A percentile compares a stretch with the other conserved stretches of the same genome.
Evolutionary conservation across 495 filamentous ascomycete species (phyloP).

Genomic region (Penicillium simplicissimum): DNA sequence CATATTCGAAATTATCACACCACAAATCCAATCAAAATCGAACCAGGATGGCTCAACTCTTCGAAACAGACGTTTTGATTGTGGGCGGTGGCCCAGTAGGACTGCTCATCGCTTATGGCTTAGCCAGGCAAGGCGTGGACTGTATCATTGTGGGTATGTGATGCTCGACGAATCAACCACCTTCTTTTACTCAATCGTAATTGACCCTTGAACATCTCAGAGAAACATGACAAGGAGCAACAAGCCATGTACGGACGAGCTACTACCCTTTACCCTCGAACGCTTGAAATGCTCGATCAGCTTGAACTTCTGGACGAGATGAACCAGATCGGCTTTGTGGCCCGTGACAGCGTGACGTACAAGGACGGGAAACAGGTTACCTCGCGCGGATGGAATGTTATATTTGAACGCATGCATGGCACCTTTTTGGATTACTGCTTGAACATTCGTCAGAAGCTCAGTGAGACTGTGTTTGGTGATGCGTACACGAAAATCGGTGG

Average conservation of each 20-base stretch:
- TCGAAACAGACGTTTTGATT: slow-evolving; percentile 57
- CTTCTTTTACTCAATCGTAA: neutral
- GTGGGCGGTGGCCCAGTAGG: slow-evolving; percentile 77
- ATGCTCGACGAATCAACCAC: neutral
- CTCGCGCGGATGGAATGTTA: neutral
- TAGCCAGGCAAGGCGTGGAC: slow-evolving; percentile 28
- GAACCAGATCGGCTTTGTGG: slow-evolving; percentile 51
- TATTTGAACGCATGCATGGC: neutral
- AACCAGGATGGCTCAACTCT: neutral
- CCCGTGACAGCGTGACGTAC: slow-evolving; percentile 43
- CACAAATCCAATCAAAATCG: neutral
- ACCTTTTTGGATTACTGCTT: neutral
- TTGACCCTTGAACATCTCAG: slow-evolving; percentile 14
- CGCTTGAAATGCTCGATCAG: slow-evolving; percentile 50
- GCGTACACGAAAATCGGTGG: neutral
- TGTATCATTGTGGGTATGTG: neutral
- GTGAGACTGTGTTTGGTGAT: slow-evolving; percentile 13
- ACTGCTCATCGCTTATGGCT: slow-evolving; percentile 57
- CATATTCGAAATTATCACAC: too few species aligned
- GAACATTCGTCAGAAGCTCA: slow-evolving; percentile 6
- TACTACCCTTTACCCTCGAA: slow-evolving; percentile 46
- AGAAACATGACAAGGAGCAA: slow-evolving; percentile 41
- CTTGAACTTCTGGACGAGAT: slow-evolving; percentile 46
- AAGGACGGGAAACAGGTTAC: slow-evolving; percentile 39
- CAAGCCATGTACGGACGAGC: slow-evolving; percentile 47